A percentile compares a stretch with the other conserved stretches of the same genome.
Conservation (phyloP, 345 rosid species). For the Anacardium occidentale region DNA sequence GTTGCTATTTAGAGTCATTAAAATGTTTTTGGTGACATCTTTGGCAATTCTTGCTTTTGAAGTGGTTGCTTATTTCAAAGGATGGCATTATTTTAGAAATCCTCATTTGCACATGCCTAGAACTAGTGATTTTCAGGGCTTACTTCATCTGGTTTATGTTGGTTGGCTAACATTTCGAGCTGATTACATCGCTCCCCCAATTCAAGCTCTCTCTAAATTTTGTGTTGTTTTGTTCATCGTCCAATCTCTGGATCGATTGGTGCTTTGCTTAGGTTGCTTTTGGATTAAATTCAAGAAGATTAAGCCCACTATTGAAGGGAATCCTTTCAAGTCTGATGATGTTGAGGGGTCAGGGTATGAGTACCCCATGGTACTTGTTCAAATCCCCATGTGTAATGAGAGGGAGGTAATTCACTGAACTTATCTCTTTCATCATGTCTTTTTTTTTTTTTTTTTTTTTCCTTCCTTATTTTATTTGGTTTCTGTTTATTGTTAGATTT, state of each 20-base stretch:
- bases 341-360: constrained; percentile 47
- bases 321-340: constrained; percentile 55
- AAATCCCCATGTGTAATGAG: constrained; percentile 86
- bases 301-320: constrained; percentile 52
- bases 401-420: constrained; percentile 51
- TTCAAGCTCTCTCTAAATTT: constrained; percentile 60
- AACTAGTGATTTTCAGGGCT: constrained; percentile 61
- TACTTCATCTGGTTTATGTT: constrained; percentile 58
- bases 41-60: constrained; percentile 58
- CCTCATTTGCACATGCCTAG: constrained; percentile 60
- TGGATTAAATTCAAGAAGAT: constrained; percentile 81
- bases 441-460: not conserved
- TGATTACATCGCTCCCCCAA: constrained; percentile 66
- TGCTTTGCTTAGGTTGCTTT: constrained; percentile 72
- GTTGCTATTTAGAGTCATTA: constrained; percentile 54
- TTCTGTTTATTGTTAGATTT: not conserved
- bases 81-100: constrained; percentile 73
- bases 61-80: constrained; percentile 65
- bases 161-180: constrained; percentile 59
- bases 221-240: constrained; percentile 69
- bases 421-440: not conserved
- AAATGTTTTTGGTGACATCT: constrained; percentile 49
- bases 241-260: constrained; percentile 72
- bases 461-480: not conserved
- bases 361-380: constrained; percentile 87